These are phyloP conservation scores for Podospora pseudopauciseta DNA, from an alignment of 495 filamentous ascomycete species.

Conservation along the genomic window DNA sequence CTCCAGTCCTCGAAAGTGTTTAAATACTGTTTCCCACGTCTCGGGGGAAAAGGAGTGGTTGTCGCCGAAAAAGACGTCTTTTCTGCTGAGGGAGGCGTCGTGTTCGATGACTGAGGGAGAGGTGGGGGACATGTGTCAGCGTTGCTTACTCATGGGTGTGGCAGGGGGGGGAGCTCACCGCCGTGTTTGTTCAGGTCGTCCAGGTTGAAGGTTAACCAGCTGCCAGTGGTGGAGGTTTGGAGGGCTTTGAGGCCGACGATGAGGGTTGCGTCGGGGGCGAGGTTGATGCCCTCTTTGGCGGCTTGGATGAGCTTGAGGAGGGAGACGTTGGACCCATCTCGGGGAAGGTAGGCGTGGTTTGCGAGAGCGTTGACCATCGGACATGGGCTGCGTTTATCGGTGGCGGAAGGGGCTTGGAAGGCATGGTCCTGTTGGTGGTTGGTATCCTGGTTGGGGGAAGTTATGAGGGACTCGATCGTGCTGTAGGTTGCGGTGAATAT, in stretches of 20 bases:
- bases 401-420: neutral
- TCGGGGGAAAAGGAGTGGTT: conserved; percentile 30
- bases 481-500: neutral
- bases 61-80: conserved; percentile 28
- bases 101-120: conserved; percentile 29
- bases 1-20: conserved; percentile 17
- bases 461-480: neutral
- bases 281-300: conserved; percentile 28
- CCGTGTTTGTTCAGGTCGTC: conserved; percentile 32
- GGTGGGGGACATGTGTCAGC: neutral
- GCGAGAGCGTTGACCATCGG: conserved; percentile 56
- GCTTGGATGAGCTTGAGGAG: conserved; percentile 26
- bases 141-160: neutral
- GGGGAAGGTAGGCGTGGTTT: conserved; percentile 56
- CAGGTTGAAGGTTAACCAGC: conserved; percentile 28
- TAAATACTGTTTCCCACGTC: conserved; percentile 19
- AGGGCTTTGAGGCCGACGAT: conserved; percentile 27
- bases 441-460: neutral
- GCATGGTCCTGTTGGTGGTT: neutral
- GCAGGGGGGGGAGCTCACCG: conserved; percentile 2
- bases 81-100: conserved; percentile 29
- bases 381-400: conserved; percentile 37
- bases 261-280: conserved; percentile 22
- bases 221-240: conserved; percentile 27
- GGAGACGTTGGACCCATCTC: conserved; percentile 42